Evolutionary conservation across 495 filamentous ascomycete genomes (phyloP).

Genomic region (Viridothelium virens): DNA sequence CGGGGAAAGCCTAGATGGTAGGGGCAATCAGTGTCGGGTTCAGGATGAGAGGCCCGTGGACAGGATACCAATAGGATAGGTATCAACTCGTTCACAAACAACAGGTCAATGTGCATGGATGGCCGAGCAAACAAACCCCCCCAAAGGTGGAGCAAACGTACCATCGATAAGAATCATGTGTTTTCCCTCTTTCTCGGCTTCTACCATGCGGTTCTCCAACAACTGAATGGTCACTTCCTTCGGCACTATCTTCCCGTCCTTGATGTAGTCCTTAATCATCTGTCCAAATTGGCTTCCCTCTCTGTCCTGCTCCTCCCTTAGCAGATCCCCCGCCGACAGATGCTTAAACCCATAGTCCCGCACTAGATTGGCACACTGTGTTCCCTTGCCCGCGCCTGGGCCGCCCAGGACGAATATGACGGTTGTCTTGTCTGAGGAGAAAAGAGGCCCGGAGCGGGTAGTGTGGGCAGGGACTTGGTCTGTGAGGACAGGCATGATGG

Average conservation of each 20-base stretch:
- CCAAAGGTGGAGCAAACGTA: constrained; percentile 18
- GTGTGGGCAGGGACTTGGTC: constrained; percentile 38
- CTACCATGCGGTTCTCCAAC: constrained; percentile 85
- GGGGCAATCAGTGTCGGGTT: not conserved
- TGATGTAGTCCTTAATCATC: constrained; percentile 84
- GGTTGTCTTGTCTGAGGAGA: constrained; percentile 69
- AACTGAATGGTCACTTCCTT: constrained; percentile 97
- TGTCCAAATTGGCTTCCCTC: constrained; percentile 77
- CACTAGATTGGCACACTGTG: constrained; percentile 83
- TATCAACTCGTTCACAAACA: no score
- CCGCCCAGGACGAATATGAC: constrained; percentile 84
- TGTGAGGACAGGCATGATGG: constrained; percentile 39
- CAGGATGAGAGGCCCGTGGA: not conserved
- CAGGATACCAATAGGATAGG: not conserved
- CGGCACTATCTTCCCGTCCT: constrained; percentile 87
- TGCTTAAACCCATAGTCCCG: constrained; percentile 87
- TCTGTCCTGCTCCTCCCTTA: constrained; percentile 87
- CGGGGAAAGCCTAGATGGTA: constrained; percentile 66
- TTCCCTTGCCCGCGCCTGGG: constrained; percentile 71
- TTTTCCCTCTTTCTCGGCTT: constrained; percentile 39
- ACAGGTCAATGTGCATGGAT: no score
- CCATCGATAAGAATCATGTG: constrained; percentile 77
- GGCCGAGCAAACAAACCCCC: not conserved
- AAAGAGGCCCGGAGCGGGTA: constrained; percentile 57
- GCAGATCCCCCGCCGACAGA: constrained; percentile 85